Conservation (phyloP, 805 yeast genomes). For the Yarrowia osloensis region DNA sequence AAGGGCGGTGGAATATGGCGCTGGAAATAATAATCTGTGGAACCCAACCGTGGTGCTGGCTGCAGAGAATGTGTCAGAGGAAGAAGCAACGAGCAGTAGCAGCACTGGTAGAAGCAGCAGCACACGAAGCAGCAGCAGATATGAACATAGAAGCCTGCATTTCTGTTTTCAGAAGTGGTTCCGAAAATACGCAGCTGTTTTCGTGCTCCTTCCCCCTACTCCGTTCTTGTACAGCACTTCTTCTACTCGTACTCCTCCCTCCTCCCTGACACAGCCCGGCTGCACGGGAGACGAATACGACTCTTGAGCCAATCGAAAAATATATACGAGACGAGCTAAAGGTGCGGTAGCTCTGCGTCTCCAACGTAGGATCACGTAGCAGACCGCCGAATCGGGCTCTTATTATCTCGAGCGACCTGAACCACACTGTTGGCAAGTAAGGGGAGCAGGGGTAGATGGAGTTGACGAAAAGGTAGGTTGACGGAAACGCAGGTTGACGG, state of each 20-base stretch:
- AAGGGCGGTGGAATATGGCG: too few species aligned
- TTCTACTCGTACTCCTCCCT: too few species aligned
- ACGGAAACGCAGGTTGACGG: too few species aligned
- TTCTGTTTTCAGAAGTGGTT: too few species aligned
- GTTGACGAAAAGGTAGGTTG: too few species aligned
- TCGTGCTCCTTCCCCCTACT: too few species aligned
- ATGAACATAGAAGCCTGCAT: too few species aligned
- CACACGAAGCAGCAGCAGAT: too few species aligned
- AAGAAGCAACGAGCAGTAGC: not conserved
- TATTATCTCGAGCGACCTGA: not conserved
- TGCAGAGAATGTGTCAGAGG: not conserved
- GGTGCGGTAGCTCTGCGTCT: not conserved
- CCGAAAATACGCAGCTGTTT: too few species aligned
- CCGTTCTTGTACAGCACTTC: too few species aligned
- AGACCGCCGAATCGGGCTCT: not conserved
- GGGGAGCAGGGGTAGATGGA: not conserved
- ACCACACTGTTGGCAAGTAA: not conserved
- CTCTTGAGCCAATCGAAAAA: constrained; percentile 9
- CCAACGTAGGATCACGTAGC: not conserved
- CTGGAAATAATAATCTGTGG: too few species aligned
- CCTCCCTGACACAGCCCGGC: not conserved
- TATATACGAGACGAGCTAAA: not conserved
- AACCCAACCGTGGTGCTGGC: not conserved
- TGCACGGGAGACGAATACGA: not conserved
- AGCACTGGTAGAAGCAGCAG: too few species aligned